Conservation (phyloP, 2,329 filamentous ascomycete genomes). For the Stachybotrys echinatus region DNA sequence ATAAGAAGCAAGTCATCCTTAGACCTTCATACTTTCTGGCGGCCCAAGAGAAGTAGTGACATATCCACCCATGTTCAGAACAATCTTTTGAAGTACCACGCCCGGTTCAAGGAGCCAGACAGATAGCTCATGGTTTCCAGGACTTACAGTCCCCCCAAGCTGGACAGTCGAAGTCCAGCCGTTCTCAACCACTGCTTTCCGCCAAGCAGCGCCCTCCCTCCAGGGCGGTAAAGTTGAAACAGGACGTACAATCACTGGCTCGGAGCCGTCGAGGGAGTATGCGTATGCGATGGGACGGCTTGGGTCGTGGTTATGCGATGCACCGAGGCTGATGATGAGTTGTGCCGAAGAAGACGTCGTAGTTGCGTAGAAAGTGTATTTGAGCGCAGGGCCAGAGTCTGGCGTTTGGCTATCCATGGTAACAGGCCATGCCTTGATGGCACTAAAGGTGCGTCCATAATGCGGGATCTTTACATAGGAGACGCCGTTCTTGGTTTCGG, state of each 20-base stretch:
- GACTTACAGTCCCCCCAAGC: constrained; percentile 6
- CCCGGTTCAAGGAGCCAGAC: constrained; percentile 22
- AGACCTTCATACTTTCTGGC: constrained; percentile 14
- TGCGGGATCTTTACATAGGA: constrained; percentile 18
- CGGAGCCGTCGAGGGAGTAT: constrained; percentile 15
- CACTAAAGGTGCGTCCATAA: constrained; percentile 23
- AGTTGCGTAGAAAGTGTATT: constrained; percentile 18
- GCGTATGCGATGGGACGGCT: constrained; percentile 17
- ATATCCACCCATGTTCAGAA: constrained; percentile 21
- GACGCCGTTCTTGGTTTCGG: constrained; percentile 8
- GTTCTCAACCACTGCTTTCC: constrained; percentile 17
- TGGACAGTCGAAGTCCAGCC: constrained; percentile 12
- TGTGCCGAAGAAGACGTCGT: constrained; percentile 7
- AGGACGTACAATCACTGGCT: constrained; percentile 6
- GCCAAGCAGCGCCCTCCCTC: constrained; percentile 18
- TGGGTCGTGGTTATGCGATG: constrained; percentile 23
- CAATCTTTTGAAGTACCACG: constrained; percentile 24
- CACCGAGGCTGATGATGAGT: constrained; percentile 19
- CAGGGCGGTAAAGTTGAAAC: constrained; percentile 17
- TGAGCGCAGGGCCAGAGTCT: constrained; percentile 11
- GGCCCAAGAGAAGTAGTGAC: constrained; percentile 22
- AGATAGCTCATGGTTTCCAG: constrained; percentile 18
- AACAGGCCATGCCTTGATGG: constrained; percentile 15
- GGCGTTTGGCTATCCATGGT: constrained; percentile 11
- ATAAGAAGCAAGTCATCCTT: no score